phyloP scores from a whole-genome alignment of 2,329 filamentous ascomycete genomes.

The Claviceps monticola region DNA sequence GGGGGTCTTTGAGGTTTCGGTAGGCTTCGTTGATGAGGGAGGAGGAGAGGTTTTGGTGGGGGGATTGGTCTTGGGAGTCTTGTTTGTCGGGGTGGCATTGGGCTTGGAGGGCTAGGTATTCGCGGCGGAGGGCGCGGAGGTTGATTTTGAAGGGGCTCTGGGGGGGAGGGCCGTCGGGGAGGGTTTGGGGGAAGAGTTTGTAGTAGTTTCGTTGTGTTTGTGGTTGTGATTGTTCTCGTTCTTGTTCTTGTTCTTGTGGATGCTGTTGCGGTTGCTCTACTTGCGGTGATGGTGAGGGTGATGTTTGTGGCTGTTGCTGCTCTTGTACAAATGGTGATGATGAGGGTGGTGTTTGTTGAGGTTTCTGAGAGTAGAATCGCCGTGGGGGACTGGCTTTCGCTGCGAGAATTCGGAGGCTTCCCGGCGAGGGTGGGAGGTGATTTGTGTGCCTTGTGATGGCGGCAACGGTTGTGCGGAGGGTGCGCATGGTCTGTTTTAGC shows the following conservation, averaged over 20 bases:
- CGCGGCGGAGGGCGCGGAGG: constrained; percentile 53
- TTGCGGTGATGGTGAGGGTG: not conserved
- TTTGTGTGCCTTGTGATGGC: not conserved
- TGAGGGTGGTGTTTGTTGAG: not conserved
- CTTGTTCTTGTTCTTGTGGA: too few species aligned
- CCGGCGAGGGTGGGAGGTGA: not conserved
- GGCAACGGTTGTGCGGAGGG: not conserved
- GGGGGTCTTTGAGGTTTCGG: constrained; percentile 64
- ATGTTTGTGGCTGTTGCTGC: not conserved
- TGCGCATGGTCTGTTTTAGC: not conserved
- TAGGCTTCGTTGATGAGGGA: constrained; percentile 85
- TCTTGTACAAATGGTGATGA: not conserved
- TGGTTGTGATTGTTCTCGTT: not conserved
- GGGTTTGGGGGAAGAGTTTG: constrained; percentile 70
- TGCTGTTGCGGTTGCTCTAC: not conserved
- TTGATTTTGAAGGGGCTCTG: constrained; percentile 63
- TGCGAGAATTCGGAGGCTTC: not conserved
- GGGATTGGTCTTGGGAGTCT: constrained; percentile 49
- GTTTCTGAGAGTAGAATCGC: not conserved
- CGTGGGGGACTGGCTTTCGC: not conserved
- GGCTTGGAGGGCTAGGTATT: constrained; percentile 77
- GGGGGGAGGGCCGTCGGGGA: constrained; percentile 68
- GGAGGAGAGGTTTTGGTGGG: constrained; percentile 69
- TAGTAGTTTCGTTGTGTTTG: constrained; percentile 47
- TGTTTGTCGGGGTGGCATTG: constrained; percentile 61